A percentile compares a stretch with the other conserved stretches of the same genome.
phyloP scores from a whole-genome alignment of 2,329 filamentous ascomycete genomes.

The Rugonectria rugulosa region DNA sequence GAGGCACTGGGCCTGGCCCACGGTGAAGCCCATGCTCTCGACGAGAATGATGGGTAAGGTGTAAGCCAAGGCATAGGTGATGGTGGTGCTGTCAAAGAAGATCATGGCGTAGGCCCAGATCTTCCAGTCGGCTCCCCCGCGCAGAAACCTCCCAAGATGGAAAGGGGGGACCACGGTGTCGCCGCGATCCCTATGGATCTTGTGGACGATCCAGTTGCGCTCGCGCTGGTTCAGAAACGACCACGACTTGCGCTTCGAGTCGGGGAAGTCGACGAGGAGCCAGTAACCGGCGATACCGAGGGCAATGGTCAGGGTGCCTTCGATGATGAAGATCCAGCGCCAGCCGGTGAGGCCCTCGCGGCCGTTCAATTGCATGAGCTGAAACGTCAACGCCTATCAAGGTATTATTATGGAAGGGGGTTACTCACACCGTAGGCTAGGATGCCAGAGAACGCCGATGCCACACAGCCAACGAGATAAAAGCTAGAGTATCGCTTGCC shows the following conservation, averaged over 20 bases:
- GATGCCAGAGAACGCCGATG: conserved; percentile 72
- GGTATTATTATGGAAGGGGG: conserved; percentile 5
- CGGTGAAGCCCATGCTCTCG: conserved; percentile 67
- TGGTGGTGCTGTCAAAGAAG: conserved; percentile 72
- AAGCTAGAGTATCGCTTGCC: conserved; percentile 74
- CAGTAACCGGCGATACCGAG: conserved; percentile 61
- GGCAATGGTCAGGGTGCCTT: conserved; percentile 61
- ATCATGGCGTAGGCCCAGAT: conserved; percentile 69
- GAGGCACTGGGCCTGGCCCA: conserved; percentile 72
- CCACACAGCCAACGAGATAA: conserved; percentile 72
- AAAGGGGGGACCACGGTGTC: conserved; percentile 65
- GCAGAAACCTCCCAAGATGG: conserved; percentile 54
- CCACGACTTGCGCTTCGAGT: conserved; percentile 59
- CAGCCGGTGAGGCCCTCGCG: conserved; percentile 63
- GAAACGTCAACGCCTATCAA: conserved; percentile 7
- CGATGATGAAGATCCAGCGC: conserved; percentile 72
- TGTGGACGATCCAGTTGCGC: conserved; percentile 58
- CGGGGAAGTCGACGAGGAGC: conserved; percentile 70
- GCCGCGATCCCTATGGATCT: conserved; percentile 64
- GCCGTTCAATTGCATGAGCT: conserved; percentile 70
- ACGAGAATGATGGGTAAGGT: conserved; percentile 80
- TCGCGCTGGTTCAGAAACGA: conserved; percentile 61
- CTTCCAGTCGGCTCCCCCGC: conserved; percentile 59
- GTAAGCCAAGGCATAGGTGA: conserved; percentile 79
- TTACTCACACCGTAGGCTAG: conserved; percentile 70